These are phyloP conservation scores for Glarea lozoyensis DNA, from an alignment of 495 filamentous ascomycete species.

Conservation along the genomic window DNA sequence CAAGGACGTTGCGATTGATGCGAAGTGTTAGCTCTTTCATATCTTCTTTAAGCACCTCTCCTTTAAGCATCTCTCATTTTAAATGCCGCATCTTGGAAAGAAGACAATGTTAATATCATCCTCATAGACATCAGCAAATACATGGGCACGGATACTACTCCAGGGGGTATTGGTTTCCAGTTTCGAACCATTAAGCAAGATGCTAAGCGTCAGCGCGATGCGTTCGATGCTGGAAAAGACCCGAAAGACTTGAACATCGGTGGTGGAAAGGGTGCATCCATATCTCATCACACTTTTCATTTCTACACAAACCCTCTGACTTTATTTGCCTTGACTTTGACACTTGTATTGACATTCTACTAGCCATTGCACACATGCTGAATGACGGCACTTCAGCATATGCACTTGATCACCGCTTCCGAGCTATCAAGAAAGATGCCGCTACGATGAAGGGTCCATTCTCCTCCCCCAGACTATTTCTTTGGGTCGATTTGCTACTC, in stretches of 20 bases:
- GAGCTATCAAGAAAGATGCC: conserved; percentile 29
- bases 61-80: no score
- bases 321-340: background rate
- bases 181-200: conserved; percentile 16
- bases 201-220: conserved; percentile 10
- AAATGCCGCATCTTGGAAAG: no score
- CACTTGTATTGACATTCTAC: background rate
- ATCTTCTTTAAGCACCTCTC: no score
- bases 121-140: conserved; percentile 16
- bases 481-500: conserved; percentile 5
- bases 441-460: conserved; percentile 26
- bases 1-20: conserved; percentile 9
- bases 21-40: conserved; percentile 5
- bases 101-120: background rate
- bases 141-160: conserved; percentile 12
- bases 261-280: background rate
- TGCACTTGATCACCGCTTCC: conserved; percentile 36
- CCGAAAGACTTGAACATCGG: conserved; percentile 14
- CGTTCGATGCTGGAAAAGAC: conserved; percentile 11
- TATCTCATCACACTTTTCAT: background rate
- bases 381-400: conserved; percentile 26
- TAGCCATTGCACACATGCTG: conserved; percentile 22
- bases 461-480: no score
- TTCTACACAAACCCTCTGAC: background rate
- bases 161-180: conserved; percentile 14